Evolutionary conservation across 78 protist species (phyloP), one percentile per base, ranked within the genome.

Genomic region (Acrasis kona): DNA sequence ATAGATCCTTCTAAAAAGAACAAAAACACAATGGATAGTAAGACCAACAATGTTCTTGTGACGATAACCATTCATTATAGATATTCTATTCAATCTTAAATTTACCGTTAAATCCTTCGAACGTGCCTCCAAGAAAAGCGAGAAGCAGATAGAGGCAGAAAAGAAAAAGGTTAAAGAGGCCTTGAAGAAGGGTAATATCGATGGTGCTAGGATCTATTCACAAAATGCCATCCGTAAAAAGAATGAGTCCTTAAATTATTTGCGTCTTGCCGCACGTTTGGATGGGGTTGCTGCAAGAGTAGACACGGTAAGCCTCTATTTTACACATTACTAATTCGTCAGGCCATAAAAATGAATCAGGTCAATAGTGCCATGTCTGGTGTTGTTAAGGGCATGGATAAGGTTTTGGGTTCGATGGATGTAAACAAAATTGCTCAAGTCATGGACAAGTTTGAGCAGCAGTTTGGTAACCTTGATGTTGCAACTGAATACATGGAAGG

Each of bases 201-300:
- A 95, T 5, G 93, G 93, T 5, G 98, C 98, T 0, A 83, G 96
- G 9, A 95, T 95, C 27, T 90, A 91, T 71, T 97, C 98, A 12
- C 95, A 95, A 76, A 95, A 95, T 71, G 91, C 97, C 9, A 95
- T 95, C 50, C 78, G 98, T 5, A 83, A 92, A 39, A 88, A 94
- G 87, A 89, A 87, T 39, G 92, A 93, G 67, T 12, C 86, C 5
- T 64, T 90, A 39, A 95, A 95, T 73, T 90, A 87, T 34, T 70
- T 95, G 41, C 37, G 93, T 6, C 87, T 95, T 70, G 32, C 92
- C 29, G 58, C 88, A 0, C 77, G 98, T 10, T 12, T 95, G n/a
- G 98, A 95, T 38, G 98, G 96, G 9, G 97, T 95, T 4, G 93
- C 98, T 9, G 68, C 89, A n/a, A 80, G 96, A 27, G 75, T 95